A percentile compares a stretch with the other conserved stretches of the same genome.
phyloP scores from a whole-genome alignment of 208 protist species.

The Trypanosoma brucei region DNA sequence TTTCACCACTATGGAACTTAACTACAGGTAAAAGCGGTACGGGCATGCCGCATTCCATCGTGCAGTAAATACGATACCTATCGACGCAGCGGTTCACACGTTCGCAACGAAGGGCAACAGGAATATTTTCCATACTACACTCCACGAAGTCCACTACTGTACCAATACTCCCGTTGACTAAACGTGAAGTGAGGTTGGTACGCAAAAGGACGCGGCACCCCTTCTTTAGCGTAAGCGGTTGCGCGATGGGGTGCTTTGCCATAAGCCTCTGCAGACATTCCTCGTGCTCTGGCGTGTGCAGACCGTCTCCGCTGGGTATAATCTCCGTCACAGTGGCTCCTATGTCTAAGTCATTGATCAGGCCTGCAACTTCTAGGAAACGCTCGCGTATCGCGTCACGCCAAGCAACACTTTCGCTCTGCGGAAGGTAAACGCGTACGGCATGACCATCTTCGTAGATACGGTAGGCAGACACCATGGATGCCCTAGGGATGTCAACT shows the following conservation, averaged over 20 bases:
- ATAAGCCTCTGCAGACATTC: slow-evolving; percentile 77
- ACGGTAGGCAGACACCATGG: slow-evolving; percentile 71
- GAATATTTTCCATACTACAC: slow-evolving; percentile 65
- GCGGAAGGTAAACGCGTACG: slow-evolving; percentile 82
- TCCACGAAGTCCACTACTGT: slow-evolving; percentile 82
- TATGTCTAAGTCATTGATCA: slow-evolving; percentile 73
- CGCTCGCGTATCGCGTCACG: slow-evolving; percentile 77
- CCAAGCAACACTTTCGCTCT: slow-evolving; percentile 72
- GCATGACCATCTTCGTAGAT: slow-evolving; percentile 84
- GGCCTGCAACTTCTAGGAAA: slow-evolving; percentile 67
- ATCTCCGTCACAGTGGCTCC: slow-evolving; percentile 77
- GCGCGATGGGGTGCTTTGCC: slow-evolving; percentile 78
- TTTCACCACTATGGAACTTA: slow-evolving; percentile 79
- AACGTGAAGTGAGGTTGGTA: slow-evolving; percentile 63
- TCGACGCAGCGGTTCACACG: slow-evolving; percentile 63
- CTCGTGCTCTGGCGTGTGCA: slow-evolving; percentile 75
- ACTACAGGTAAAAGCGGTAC: slow-evolving; percentile 81
- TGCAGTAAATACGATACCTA: slow-evolving; percentile 75
- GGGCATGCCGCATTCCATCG: slow-evolving; percentile 76
- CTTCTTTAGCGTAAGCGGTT: slow-evolving; percentile 80
- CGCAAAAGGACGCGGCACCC: slow-evolving; percentile 82
- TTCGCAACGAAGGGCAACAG: slow-evolving; percentile 55
- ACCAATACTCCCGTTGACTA: slow-evolving; percentile 88
- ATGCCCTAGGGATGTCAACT: slow-evolving; percentile 67
- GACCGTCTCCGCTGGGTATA: slow-evolving; percentile 68